These are phyloP conservation scores for Fusarium tupiense DNA, from an alignment of 2,329 filamentous ascomycete species.

Conservation along the genomic window DNA sequence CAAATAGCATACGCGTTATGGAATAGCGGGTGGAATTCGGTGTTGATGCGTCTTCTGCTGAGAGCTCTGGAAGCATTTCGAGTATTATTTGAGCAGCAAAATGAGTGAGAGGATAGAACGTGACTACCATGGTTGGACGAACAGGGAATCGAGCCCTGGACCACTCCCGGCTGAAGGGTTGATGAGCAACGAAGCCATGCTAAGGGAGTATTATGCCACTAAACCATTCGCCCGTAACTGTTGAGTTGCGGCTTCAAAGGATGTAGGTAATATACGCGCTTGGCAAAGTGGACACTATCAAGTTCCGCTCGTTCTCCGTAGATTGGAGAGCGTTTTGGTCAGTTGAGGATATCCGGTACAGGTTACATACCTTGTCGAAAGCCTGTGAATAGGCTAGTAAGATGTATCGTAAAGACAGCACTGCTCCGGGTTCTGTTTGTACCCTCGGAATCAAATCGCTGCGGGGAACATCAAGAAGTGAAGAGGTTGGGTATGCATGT, in stretches of 20 bases:
- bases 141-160: conserved; percentile 43
- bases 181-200: conserved; percentile 18
- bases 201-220: conserved; percentile 45
- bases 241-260: not conserved
- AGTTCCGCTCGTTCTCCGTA: not conserved
- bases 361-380: not conserved
- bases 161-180: conserved; percentile 9
- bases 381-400: not conserved
- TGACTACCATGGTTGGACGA: conserved; percentile 34
- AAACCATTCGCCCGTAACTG: conserved; percentile 42
- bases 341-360: not conserved
- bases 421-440: not conserved
- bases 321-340: not conserved
- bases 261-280: conserved; percentile 3
- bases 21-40: not conserved
- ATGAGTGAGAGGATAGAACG: conserved; percentile 7
- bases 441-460: not conserved
- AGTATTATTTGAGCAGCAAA: not conserved
- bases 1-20: not conserved
- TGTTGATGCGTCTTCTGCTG: not conserved
- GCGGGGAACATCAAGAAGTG: not conserved
- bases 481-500: conserved; percentile 20
- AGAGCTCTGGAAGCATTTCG: not conserved
- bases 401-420: not conserved
- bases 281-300: not conserved